These are phyloP conservation scores for Hymenoscyphus infarciens DNA, from an alignment of 2,329 filamentous ascomycete species.

Conservation along the genomic window DNA sequence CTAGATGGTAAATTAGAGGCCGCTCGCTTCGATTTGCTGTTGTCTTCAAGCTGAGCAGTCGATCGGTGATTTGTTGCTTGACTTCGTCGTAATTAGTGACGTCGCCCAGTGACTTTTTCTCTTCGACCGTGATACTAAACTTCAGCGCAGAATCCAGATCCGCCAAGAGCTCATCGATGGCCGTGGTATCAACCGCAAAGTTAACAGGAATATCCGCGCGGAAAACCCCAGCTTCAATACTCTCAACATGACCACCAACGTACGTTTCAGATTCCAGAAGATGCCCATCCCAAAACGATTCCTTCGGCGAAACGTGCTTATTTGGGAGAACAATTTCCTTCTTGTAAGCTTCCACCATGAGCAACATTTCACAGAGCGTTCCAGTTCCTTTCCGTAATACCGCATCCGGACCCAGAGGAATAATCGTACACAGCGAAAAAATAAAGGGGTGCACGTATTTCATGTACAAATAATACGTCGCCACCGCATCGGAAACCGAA, in stretches of 20 bases:
- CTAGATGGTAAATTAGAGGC: slow-evolving; percentile 94
- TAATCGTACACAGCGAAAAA: slow-evolving; percentile 95
- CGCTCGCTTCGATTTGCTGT: slow-evolving; percentile 81
- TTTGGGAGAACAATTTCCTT: slow-evolving; percentile 91
- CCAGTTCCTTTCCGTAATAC: slow-evolving; percentile 92
- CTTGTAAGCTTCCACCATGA: slow-evolving; percentile 97
- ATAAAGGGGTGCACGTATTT: slow-evolving; percentile 99
- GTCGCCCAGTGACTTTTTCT: slow-evolving; percentile 77
- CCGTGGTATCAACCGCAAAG: slow-evolving; percentile 83
- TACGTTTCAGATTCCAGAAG: slow-evolving; percentile 96
- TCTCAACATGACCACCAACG: slow-evolving; percentile 96
- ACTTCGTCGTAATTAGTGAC: slow-evolving; percentile 80
- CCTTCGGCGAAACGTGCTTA: slow-evolving; percentile 87
- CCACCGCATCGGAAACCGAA: slow-evolving; percentile 97
- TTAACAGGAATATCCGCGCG: slow-evolving; percentile 92
- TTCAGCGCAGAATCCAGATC: slow-evolving; percentile 86
- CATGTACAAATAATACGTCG: slow-evolving; percentile 99
- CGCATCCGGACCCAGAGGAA: slow-evolving; percentile 90
- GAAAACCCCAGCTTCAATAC: slow-evolving; percentile 97
- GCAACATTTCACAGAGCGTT: slow-evolving; percentile 97
- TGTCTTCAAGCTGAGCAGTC: slow-evolving; percentile 68
- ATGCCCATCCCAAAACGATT: slow-evolving; percentile 96
- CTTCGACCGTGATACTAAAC: slow-evolving; percentile 82
- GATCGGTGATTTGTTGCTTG: slow-evolving; percentile 73
- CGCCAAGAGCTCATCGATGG: slow-evolving; percentile 80